A percentile compares a stretch with the other conserved stretches of the same genome.
Conservation (phyloP, 2,329 filamentous ascomycete species). For the Fusarium mundagurra region DNA sequence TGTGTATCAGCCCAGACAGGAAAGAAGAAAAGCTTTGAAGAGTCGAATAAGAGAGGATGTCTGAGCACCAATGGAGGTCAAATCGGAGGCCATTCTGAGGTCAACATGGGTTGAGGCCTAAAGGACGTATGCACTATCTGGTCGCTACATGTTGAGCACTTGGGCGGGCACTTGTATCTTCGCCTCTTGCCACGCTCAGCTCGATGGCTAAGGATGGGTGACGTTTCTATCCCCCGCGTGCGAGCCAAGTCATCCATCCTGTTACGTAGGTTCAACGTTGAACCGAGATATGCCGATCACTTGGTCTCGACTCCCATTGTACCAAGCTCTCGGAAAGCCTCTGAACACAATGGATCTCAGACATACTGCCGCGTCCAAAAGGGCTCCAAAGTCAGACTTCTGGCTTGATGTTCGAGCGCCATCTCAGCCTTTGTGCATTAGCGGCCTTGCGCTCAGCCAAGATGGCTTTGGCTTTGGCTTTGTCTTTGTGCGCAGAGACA, state of each 20-base stretch:
- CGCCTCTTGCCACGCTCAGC: neutral
- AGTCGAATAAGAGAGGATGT: neutral
- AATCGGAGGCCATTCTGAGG: too few species aligned
- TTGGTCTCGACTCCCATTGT: neutral
- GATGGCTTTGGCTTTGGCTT: neutral
- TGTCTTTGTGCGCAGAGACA: neutral
- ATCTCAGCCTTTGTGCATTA: conserved; percentile 5
- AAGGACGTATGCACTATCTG: neutral
- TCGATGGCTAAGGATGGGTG: neutral
- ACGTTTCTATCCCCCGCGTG: neutral
- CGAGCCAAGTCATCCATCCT: neutral
- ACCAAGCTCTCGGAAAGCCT: neutral
- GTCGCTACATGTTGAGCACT: neutral
- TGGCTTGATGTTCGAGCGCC: neutral
- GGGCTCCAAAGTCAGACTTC: neutral
- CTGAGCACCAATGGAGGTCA: neutral
- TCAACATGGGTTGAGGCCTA: neutral
- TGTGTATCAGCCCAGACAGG: neutral
- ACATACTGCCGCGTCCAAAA: neutral
- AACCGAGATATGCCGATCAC: neutral
- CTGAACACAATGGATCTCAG: neutral
- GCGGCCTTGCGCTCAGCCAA: neutral
- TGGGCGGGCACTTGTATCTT: neutral
- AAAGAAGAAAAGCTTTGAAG: neutral
- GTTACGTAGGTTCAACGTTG: neutral